A percentile compares a stretch with the other conserved stretches of the same genome.
Evolutionary conservation across 129 eudicot species (phyloP).

Genomic region (Arctium lappa): DNA sequence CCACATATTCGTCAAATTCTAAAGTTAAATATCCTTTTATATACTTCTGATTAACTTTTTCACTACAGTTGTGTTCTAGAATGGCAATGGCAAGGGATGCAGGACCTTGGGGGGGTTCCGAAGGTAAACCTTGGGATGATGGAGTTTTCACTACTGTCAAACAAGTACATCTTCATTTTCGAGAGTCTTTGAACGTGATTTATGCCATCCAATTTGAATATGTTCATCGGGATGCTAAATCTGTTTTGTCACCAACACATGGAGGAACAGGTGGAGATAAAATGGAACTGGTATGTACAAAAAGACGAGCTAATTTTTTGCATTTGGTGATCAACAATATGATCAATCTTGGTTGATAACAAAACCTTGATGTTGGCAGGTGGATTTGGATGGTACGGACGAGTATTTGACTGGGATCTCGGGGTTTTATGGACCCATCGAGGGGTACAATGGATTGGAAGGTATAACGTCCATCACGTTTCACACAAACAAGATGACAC

Average conservation of each 20-base stretch:
- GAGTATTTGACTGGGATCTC: slow-evolving; percentile 21
- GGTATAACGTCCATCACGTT: slow-evolving; percentile 13
- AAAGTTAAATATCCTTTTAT: too few relatives aligned
- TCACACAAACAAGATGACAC: slow-evolving; percentile 22
- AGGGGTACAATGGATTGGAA: slow-evolving; percentile 1
- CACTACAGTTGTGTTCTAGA: not conserved
- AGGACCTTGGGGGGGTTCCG: slow-evolving; percentile 30
- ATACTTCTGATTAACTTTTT: not conserved
- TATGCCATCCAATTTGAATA: slow-evolving; percentile 17
- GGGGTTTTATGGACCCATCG: slow-evolving; percentile 12
- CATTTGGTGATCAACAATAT: too few relatives aligned
- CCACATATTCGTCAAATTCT: too few relatives aligned
- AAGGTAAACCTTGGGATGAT: slow-evolving; percentile 34
- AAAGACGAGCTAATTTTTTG: not conserved
- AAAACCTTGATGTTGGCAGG: not conserved
- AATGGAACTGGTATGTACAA: not conserved
- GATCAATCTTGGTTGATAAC: too few relatives aligned
- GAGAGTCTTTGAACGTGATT: not conserved
- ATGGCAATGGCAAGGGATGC: not conserved
- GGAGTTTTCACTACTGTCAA: slow-evolving; percentile 24
- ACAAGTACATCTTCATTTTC: slow-evolving; percentile 11
- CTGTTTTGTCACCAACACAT: slow-evolving; percentile 20
- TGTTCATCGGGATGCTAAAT: slow-evolving; percentile 10
- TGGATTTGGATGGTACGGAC: not conserved
- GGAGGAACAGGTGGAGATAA: slow-evolving; percentile 15